Base-by-base conservation (phyloP, 2,329 filamentous ascomycete species). In the Bipolaris bicolor region DNA sequence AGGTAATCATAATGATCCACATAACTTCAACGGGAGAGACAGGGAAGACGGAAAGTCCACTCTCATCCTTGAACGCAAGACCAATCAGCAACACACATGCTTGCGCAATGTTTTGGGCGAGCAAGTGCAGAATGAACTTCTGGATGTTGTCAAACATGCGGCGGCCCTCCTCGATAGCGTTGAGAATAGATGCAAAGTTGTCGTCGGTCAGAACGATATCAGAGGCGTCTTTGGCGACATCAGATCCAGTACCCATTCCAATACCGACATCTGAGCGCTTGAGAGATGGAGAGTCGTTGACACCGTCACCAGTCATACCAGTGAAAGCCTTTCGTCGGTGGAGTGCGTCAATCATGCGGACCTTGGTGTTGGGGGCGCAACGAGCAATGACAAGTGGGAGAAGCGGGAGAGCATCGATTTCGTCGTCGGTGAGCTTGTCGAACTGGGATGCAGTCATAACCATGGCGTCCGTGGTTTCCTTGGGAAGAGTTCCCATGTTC, bases 1-100 rank as follows among this genome's bases (percentile, higher is more conserved):
- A 94, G 0, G 92, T 97, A 53, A 95, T 85, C 90, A 96, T 94
- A 77, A 96, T 96, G 75, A 97, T 91, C 92, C 91, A 97, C 57
- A 97, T 84, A 61, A 96, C 94, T 68, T 96, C 88, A 10, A 96
- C 86, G 0, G 92, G 91, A 0, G 90, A 87, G 43, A 96, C 85
- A 4, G 92, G 92, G 75, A 96, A 96, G 9, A 96, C 91, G 0
- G 91, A 95, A 59, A 90, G 83, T 7, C 85, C 83, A 9, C 82
- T 79, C 2, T 77, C 64, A 70, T 96, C 92, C 68, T 92, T 90
- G 79, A 96, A 96, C 0, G 83, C 89, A 3, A 96, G 85, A 51
- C 92, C 92, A 37, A 92, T 88, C 24, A 96, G 86, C 15, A 96
- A 82, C 1, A 91, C 88, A 60, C 90, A 88, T 7, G 93, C 92